Evolutionary conservation across 768 basidiomycete species (phyloP).

Genomic region (Tephrocybe sp.): DNA sequence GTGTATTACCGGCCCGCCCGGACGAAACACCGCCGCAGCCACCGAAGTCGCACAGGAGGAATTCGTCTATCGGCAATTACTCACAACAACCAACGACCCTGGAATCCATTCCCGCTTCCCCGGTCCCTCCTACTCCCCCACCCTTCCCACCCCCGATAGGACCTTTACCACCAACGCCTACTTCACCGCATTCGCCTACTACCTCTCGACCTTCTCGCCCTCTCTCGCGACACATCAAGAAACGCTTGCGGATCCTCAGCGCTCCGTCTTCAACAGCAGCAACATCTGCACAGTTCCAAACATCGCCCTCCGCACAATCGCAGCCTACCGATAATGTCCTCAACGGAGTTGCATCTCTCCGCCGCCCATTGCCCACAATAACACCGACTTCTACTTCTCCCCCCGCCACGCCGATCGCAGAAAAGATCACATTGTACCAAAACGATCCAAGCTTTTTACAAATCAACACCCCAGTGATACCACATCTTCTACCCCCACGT

Average conservation of each 20-base stretch:
- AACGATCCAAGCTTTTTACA: constrained; percentile 66
- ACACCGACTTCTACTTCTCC: constrained; percentile 20
- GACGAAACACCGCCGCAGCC: constrained; percentile 42
- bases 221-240: constrained; percentile 43
- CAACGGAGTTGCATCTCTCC: neutral
- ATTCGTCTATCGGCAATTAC: constrained; percentile 37
- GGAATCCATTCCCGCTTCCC: constrained; percentile 46
- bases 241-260: constrained; percentile 68
- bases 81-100: constrained; percentile 21
- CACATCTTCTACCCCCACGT: constrained; percentile 30
- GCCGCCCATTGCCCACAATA: constrained; percentile 9
- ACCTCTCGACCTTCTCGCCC: constrained; percentile 43
- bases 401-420: constrained; percentile 59
- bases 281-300: constrained; percentile 24
- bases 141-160: constrained; percentile 19
- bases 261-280: constrained; percentile 44
- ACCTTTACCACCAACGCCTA: constrained; percentile 19
- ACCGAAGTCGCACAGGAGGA: constrained; percentile 28
- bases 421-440: constrained; percentile 52
- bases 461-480: constrained; percentile 46
- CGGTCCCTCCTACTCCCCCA: constrained; percentile 23
- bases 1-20: constrained; percentile 64
- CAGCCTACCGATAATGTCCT: constrained; percentile 3
- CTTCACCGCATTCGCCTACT: constrained; percentile 20
- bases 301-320: constrained; percentile 3